A percentile compares a stretch with the other conserved stretches of the same genome.
Evolutionary conservation across 1,284 basidiomycete species (phyloP).

Genomic region (Cryptococcus sp.): DNA sequence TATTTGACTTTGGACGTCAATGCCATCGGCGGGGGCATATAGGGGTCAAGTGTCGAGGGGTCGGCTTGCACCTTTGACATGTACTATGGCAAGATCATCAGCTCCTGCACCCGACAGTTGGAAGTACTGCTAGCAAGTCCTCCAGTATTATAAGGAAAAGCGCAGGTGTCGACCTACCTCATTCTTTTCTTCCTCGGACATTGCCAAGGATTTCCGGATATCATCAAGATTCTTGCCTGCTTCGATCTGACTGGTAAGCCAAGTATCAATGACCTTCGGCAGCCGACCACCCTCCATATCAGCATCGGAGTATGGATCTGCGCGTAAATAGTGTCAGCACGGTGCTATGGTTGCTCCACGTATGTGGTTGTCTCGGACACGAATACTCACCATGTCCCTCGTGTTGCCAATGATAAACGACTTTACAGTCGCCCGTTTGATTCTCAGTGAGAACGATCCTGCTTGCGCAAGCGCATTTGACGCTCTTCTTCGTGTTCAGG

Average conservation of each 20-base stretch:
- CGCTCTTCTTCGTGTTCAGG: slow-evolving; percentile 50
- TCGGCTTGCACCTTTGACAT: slow-evolving; percentile 38
- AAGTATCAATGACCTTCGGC: slow-evolving; percentile 47
- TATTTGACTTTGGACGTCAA: slow-evolving; percentile 46
- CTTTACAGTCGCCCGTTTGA: slow-evolving; percentile 41
- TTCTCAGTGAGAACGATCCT: slow-evolving; percentile 47
- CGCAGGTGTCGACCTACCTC: slow-evolving; percentile 20
- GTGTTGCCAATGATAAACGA: slow-evolving; percentile 48
- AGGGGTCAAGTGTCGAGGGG: slow-evolving; percentile 31
- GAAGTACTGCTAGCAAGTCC: neutral
- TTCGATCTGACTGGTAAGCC: slow-evolving; percentile 45
- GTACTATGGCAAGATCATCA: slow-evolving; percentile 23
- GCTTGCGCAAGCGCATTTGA: slow-evolving; percentile 48
- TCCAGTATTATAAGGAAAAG: neutral
- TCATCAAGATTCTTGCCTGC: slow-evolving; percentile 43
- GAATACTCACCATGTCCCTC: slow-evolving; percentile 45
- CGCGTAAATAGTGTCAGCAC: slow-evolving; percentile 3
- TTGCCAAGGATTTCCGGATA: slow-evolving; percentile 39
- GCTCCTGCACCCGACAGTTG: neutral
- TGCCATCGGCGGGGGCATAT: slow-evolving; percentile 43
- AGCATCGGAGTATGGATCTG: slow-evolving; percentile 44
- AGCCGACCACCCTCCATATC: slow-evolving; percentile 42
- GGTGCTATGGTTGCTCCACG: neutral
- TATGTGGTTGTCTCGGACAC: neutral
- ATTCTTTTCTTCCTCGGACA: slow-evolving; percentile 43